Evolutionary conservation across 106 monocot species (phyloP).

Genomic region (Allium fistulosum): DNA sequence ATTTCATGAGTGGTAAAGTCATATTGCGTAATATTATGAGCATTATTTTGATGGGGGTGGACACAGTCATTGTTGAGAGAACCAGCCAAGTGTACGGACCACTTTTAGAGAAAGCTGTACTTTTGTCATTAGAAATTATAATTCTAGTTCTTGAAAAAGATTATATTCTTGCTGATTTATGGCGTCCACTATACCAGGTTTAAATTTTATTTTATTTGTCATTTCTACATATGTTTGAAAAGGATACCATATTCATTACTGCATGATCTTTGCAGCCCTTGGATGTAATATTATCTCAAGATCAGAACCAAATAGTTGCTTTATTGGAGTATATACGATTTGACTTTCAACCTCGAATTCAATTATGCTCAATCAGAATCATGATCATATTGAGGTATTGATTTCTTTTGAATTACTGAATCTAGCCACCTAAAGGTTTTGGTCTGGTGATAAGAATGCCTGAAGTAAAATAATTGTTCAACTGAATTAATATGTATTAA

Average conservation of each 20-base stretch:
- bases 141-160: conserved; percentile 77
- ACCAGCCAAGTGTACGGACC: conserved; percentile 58
- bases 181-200: conserved; percentile 95
- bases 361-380: conserved; percentile 75
- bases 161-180: conserved; percentile 71
- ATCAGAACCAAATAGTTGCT: conserved; percentile 67
- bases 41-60: conserved; percentile 68
- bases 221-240: conserved; percentile 1
- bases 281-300: conserved; percentile 83
- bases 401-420: not conserved
- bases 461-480: not conserved
- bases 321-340: conserved; percentile 88
- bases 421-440: too few species aligned
- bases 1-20: conserved; percentile 88
- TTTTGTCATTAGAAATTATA: conserved; percentile 73
- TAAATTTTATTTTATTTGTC: not conserved
- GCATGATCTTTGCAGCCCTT: conserved; percentile 51
- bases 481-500: not conserved
- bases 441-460: too few species aligned
- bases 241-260: conserved; percentile 10
- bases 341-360: conserved; percentile 69
- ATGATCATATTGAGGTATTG: conserved; percentile 69
- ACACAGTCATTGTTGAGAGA: conserved; percentile 60
- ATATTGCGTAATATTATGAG: conserved; percentile 88
- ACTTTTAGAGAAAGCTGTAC: conserved; percentile 69